These are phyloP conservation scores for Auxenochlorella protothecoides DNA, from an alignment of 139 green algal species.

Conservation along the genomic window DNA sequence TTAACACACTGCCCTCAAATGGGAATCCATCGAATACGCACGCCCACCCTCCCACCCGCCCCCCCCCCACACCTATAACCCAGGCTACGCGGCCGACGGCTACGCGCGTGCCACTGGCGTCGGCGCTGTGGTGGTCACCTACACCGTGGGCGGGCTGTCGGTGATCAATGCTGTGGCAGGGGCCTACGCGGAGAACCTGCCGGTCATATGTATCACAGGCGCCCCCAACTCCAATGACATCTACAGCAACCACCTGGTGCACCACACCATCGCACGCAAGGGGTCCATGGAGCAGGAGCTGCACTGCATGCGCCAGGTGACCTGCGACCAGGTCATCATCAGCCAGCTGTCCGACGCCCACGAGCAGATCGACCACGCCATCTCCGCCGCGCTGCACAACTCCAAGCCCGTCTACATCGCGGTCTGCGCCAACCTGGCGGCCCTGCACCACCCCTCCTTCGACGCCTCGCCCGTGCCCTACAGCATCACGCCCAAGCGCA, in stretches of 20 bases:
- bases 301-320: constrained; percentile 58
- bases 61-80: too few species aligned
- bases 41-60: too few species aligned
- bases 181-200: constrained; percentile 50
- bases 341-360: constrained; percentile 42
- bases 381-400: constrained; percentile 36
- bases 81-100: constrained; percentile 66
- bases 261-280: constrained; percentile 67
- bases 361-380: constrained; percentile 53
- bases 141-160: constrained; percentile 51
- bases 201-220: constrained; percentile 48
- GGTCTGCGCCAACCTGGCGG: constrained; percentile 46
- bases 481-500: constrained; percentile 8
- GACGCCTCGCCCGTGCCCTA: constrained; percentile 28
- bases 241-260: constrained; percentile 51
- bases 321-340: constrained; percentile 32
- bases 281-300: constrained; percentile 48
- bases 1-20: neutral
- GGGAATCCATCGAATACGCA: too few species aligned
- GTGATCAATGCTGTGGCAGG: constrained; percentile 33
- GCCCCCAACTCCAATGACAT: constrained; percentile 66
- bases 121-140: constrained; percentile 52
- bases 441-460: constrained; percentile 43
- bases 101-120: constrained; percentile 53
- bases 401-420: constrained; percentile 67